A percentile compares a stretch with the other conserved stretches of the same genome.
phyloP scores from a whole-genome alignment of 305 asterid genomes.

The Fraxinus greggii region DNA sequence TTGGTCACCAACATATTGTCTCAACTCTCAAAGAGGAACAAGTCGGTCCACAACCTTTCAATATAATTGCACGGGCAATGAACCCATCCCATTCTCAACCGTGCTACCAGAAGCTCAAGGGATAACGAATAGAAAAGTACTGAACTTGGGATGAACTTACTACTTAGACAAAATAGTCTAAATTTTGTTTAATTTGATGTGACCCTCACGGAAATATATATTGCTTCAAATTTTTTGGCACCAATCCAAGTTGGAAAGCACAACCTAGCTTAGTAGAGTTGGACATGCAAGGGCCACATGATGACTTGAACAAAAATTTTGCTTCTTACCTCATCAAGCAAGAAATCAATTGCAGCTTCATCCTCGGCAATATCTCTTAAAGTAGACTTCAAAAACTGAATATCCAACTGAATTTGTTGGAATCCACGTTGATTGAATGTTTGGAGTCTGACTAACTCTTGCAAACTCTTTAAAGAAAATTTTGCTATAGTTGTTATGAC shows the following conservation, averaged over 20 bases:
- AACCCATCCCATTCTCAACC: background rate
- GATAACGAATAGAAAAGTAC: background rate
- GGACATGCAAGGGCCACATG: background rate
- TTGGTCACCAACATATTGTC: background rate
- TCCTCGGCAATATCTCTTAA: constrained; percentile 76
- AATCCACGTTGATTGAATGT: constrained; percentile 88
- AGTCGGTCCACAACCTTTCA: background rate
- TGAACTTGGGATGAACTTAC: background rate
- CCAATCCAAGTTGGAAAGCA: background rate
- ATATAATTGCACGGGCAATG: background rate
- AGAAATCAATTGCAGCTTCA: constrained; percentile 87
- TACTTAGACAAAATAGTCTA: background rate
- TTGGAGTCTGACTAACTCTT: constrained; percentile 85
- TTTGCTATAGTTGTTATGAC: constrained; percentile 64
- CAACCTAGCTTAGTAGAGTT: background rate
- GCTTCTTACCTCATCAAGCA: constrained; percentile 80
- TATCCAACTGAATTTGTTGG: constrained; percentile 93
- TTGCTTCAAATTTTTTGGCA: background rate
- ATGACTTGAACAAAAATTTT: background rate
- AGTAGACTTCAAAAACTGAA: constrained; percentile 69
- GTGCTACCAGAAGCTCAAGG: background rate
- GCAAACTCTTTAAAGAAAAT: constrained; percentile 81
- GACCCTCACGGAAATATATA: background rate
- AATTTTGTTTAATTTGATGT: background rate
- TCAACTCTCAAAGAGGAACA: background rate